Percentiles rank a stretch among this genome's conserved stretches.
Conservation (phyloP, 257 asterid genomes). For the Capsicum pubescens region DNA sequence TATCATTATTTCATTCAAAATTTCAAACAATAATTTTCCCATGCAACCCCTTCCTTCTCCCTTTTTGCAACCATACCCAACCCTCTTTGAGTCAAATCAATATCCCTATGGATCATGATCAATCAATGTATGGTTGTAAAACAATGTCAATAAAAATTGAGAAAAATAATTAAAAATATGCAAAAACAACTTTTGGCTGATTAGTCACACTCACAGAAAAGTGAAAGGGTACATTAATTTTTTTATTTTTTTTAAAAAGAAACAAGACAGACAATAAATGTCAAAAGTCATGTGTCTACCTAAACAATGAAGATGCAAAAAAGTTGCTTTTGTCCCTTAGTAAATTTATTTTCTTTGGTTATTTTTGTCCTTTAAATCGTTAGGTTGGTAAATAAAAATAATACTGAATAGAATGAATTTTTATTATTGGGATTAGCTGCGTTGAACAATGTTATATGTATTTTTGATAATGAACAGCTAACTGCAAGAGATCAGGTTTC, state of each 20-base stretch:
- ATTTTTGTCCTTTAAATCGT: too few relatives aligned
- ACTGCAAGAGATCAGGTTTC: too few relatives aligned
- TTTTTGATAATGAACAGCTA: too few relatives aligned
- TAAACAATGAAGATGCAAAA: neutral
- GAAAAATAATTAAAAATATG: neutral
- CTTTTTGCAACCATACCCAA: neutral
- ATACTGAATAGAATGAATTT: too few relatives aligned
- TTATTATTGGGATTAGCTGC: too few relatives aligned
- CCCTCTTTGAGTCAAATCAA: neutral
- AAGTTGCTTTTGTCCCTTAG: neutral
- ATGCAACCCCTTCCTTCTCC: neutral
- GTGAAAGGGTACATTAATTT: neutral
- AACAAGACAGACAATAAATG: neutral
- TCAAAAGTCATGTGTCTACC: neutral
- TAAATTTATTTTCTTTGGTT: too few relatives aligned
- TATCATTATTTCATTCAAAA: neutral
- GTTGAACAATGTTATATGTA: too few relatives aligned
- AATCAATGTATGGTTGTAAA: neutral
- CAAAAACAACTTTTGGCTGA: neutral
- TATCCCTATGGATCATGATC: neutral
- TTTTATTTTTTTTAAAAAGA: too few relatives aligned
- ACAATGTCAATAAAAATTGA: neutral
- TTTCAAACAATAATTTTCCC: neutral
- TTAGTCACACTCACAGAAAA: neutral
- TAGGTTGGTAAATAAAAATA: too few relatives aligned